A percentile compares a stretch with the other conserved stretches of the same genome.
These are phyloP conservation scores for Cladorrhinum samala DNA, from an alignment of 495 filamentous ascomycete genomes.

Conservation along the genomic window DNA sequence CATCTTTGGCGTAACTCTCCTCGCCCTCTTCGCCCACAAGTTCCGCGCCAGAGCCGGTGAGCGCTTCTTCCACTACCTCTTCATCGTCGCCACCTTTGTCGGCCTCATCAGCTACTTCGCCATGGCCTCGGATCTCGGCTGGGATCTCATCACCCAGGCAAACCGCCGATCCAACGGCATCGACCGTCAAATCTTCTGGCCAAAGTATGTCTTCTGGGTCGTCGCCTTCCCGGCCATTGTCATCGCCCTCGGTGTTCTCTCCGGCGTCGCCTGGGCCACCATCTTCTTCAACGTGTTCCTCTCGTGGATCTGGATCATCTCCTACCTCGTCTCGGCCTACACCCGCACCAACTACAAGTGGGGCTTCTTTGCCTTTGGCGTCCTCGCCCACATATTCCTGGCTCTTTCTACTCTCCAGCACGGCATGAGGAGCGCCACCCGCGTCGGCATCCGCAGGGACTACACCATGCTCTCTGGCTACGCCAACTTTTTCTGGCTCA, in stretches of 20 bases:
- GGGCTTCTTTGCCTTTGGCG: slow-evolving; percentile 46
- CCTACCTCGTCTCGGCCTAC: slow-evolving; percentile 39
- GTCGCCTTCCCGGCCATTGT: slow-evolving; percentile 38
- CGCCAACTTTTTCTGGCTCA: slow-evolving; percentile 42
- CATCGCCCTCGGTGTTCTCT: slow-evolving; percentile 39
- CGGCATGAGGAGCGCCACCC: slow-evolving; percentile 25
- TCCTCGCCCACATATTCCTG: slow-evolving; percentile 31
- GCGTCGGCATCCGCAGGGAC: slow-evolving; percentile 33
- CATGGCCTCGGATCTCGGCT: slow-evolving; percentile 40
- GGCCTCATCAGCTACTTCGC: slow-evolving; percentile 43
- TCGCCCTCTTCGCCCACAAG: slow-evolving; percentile 32
- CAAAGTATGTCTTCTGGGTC: slow-evolving; percentile 46
- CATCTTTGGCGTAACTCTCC: slow-evolving; percentile 33
- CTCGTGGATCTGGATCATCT: slow-evolving; percentile 41
- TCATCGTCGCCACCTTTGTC: slow-evolving; percentile 41
- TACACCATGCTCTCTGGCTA: slow-evolving; percentile 36
- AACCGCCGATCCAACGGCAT: slow-evolving; percentile 25
- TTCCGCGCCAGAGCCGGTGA: slow-evolving; percentile 38
- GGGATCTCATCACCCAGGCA: slow-evolving; percentile 23
- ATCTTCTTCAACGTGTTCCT: slow-evolving; percentile 40
- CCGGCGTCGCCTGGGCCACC: slow-evolving; percentile 41
- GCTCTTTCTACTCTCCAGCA: slow-evolving; percentile 26
- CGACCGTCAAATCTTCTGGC: slow-evolving; percentile 44
- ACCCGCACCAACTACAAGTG: slow-evolving; percentile 44
- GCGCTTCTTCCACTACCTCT: slow-evolving; percentile 51